Evolutionary conservation across 2,329 filamentous ascomycete species (phyloP).

Genomic region (Paraphoma chrysanthemicola): DNA sequence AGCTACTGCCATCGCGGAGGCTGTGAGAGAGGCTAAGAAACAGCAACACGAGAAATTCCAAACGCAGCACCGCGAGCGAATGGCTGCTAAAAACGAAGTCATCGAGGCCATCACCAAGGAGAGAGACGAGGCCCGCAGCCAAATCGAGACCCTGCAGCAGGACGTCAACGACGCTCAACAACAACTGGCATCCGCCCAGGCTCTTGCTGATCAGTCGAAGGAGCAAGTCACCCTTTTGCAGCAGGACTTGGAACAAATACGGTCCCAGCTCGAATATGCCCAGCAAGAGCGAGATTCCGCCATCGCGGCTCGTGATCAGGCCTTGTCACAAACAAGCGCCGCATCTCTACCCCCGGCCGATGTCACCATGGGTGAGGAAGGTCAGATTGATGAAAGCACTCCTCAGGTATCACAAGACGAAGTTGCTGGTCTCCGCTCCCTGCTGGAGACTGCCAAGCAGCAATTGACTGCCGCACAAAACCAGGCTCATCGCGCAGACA

Average conservation of each 20-base stretch:
- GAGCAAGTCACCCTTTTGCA: slow-evolving; percentile 69
- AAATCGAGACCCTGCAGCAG: slow-evolving; percentile 26
- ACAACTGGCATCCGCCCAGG: slow-evolving; percentile 26
- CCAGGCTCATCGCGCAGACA: slow-evolving; percentile 36
- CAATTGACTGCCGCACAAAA: slow-evolving; percentile 35
- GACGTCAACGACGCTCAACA: slow-evolving; percentile 69
- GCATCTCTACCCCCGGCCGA: slow-evolving; percentile 44
- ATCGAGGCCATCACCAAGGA: slow-evolving; percentile 62
- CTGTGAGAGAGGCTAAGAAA: slow-evolving; percentile 56
- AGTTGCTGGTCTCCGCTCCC: slow-evolving; percentile 34
- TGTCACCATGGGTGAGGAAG: slow-evolving; percentile 54
- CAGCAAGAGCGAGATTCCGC: slow-evolving; percentile 62
- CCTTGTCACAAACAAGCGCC: slow-evolving; percentile 57
- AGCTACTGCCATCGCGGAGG: slow-evolving; percentile 16
- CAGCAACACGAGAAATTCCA: slow-evolving; percentile 65
- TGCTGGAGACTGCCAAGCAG: slow-evolving; percentile 37
- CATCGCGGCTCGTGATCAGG: slow-evolving; percentile 70
- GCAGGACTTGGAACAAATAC: slow-evolving; percentile 28
- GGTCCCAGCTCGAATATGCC: slow-evolving; percentile 24
- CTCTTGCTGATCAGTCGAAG: slow-evolving; percentile 21
- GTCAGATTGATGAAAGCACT: slow-evolving; percentile 49
- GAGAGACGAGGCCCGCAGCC: slow-evolving; percentile 63
- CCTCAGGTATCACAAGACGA: slow-evolving; percentile 36
- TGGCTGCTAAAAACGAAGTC: slow-evolving; percentile 52
- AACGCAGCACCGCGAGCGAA: slow-evolving; percentile 43